A percentile compares a stretch with the other conserved stretches of the same genome.
Conservation (phyloP, 331 rosid species). For the Prunus yedoensis region DNA sequence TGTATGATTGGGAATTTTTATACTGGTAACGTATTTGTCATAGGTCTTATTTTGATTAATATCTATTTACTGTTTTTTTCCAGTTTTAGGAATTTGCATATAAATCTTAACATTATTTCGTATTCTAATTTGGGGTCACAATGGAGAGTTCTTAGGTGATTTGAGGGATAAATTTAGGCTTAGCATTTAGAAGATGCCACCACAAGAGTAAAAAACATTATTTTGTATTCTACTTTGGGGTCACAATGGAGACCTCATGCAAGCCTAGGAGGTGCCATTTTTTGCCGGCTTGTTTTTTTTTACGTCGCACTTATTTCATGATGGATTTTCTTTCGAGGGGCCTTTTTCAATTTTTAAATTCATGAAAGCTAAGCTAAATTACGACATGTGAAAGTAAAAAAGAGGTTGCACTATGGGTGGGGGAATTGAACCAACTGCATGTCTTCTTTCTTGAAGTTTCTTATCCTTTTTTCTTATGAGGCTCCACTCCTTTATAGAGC, state of each 20-base stretch:
- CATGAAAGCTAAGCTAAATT: not conserved
- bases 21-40: not conserved
- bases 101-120: not conserved
- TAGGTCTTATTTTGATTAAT: constrained; percentile 12
- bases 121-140: constrained; percentile 10
- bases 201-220: no score
- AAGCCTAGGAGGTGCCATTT: no score
- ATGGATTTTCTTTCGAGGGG: no score
- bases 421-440: not conserved
- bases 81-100: not conserved
- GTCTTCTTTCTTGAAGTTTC: not conserved
- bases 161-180: not conserved
- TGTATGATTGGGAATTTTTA: not conserved
- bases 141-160: constrained; percentile 3
- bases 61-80: not conserved
- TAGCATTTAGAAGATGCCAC: no score
- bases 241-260: no score
- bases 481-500: not conserved
- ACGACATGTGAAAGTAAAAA: not conserved
- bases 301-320: no score
- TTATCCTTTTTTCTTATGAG: not conserved
- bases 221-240: no score
- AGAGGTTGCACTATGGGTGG: not conserved
- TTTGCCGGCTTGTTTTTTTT: no score
- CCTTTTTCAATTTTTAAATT: no score